Evolutionary conservation across 2,329 filamentous ascomycete species (phyloP), one percentile per base, ranked within the genome.

Genomic region (Shiraia bambusicola): DNA sequence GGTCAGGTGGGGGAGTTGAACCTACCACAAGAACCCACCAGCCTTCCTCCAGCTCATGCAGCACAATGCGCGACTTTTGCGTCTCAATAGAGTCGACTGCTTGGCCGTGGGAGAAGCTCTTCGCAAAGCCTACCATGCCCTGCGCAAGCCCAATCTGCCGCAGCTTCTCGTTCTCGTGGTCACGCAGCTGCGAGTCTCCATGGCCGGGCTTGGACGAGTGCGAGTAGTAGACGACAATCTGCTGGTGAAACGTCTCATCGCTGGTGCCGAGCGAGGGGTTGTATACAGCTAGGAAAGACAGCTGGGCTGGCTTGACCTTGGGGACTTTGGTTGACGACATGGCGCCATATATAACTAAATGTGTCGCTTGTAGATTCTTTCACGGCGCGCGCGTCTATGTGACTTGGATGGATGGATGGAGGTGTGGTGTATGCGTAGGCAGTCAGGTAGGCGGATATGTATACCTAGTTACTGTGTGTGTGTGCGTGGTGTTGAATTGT

Each of bases 11-110:
- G 8, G 19, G 19, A 22, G 8, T 12, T 11, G n/a, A 11, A 19
- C 87, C 63, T 75, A 94, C 90, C 48, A 89, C 91, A 46, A 97
- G 74, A 49, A 97, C 84, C 94, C 94, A 98, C 93, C 93, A 98
- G 22, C 87, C 87, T 12, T 80, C 75, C 67, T 98, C 92, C 51
- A 98, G 72, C 72, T 98, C 90, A 58, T 89, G 83, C 31, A 96
- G 73, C 25, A 97, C 77, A 25, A 96, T 84, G 24, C 91, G 81
- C 35, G 86, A 83, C 73, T 88, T 93, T 58, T 95, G 88, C 1
- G 93, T 97, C 63, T 98, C 93, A 45, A 98, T 84, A 8, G 83
- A 83, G 59, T 95, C 88, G 28, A 96, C 81, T 2, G 87, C 69
- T 53, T 84, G 77, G 45, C 84, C 88, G 47, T 82, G 79, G 2